Base-by-base conservation (phyloP, 495 filamentous ascomycete genomes). In the Aspergillus carlsbadensis region DNA sequence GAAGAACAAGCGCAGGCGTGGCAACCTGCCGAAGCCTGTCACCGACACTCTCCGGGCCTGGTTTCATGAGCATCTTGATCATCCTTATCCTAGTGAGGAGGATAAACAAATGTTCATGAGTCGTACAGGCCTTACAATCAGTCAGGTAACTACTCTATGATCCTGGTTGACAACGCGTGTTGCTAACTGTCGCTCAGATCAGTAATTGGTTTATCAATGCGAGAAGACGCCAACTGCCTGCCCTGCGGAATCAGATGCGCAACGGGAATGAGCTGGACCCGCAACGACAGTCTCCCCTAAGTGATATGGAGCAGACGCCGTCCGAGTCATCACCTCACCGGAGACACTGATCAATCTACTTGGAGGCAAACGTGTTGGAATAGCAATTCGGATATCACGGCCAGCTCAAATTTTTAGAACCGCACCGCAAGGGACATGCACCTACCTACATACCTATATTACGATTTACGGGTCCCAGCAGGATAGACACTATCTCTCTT, bases 121-220 rank as follows among this genome's bases (percentile, higher is more conserved):
- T 22, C 73, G 82, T 52, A 96, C 91, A 1, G 84, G 86, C 0
- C 77, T 96, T 13, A 85, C 87, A 20, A 87, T 94, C 65, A 93
- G 88, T 76, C 87, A 88, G 84, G 88, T 84, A 66, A 42, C 75
- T 65, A 15, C 10, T 6, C 18, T 8, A 15, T 17, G 10, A 15
- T 20, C 31, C 37, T 24, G 7, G 36, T 34, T 39, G 6, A 4
- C 14, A n/a, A 41, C 26, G 17, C 14, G 17, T 20, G 20, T 11
- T 0, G 10, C 51, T 50, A 46, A 54, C 11, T 4, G 11, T 24
- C 24, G 4, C 2, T 3, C 44, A 96, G 82, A 90, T 96, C 50
- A 92, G 88, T 57, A 96, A 96, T 65, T 96, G 91, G 91, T 96
- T 96, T 69, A 96, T 96, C 70, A 96, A 96, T 63, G 90, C 91